Evolutionary conservation across 495 filamentous ascomycete genomes (phyloP), one percentile per base, ranked within the genome.

Genomic region (Pyrenopolyporus hunteri): DNA sequence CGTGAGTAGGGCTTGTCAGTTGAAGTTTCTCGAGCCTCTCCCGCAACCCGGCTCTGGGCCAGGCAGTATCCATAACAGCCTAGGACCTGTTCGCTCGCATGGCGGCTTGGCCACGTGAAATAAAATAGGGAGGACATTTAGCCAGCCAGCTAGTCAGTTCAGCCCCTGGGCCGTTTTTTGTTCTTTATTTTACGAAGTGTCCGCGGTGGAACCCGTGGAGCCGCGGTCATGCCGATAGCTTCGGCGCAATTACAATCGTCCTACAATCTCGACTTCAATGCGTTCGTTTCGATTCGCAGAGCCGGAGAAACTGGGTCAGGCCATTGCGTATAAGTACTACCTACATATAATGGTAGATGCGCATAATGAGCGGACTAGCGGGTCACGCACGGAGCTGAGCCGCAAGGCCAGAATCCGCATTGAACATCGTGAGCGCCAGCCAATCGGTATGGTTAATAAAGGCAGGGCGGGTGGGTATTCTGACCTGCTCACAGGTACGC

Each of bases 151-250:
- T n/a, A n/a, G 11, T 29, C 22, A 39, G 14, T 39, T 39, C 13
- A 6, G n/a, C 22, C 26, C 11, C 11, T 51, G 47, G 47, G 43
- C 43, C 39, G n/a, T 28, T 28, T 45, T 39, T 40, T n/a, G n/a
- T n/a, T 49, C 13, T 44, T 26, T 37, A 2, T 26, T 36, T 22
- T 46, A 52, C 37, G 39, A 57, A 42, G 33, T 16, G 32, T 37
- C 26, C 31, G 37, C 33, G n/a, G 62, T 29, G 48, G 48, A 39
- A 37, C 44, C 43, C 22, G 35, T 50, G 51, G 44, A 54, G 4
- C 62, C 56, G 51, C 45, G 51, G 62, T 65, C 57, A 60, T 57
- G 62, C 57, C 55, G 54, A 59, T 31, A 43, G 25, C 20, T 56
- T 60, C 62, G 62, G 54, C 44, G 50, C 11, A 52, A 65, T 65